Percentiles rank a stretch among this genome's conserved stretches.
Evolutionary conservation across 1,284 basidiomycete species (phyloP).

Genomic region (Stygiomarasmius scandens): DNA sequence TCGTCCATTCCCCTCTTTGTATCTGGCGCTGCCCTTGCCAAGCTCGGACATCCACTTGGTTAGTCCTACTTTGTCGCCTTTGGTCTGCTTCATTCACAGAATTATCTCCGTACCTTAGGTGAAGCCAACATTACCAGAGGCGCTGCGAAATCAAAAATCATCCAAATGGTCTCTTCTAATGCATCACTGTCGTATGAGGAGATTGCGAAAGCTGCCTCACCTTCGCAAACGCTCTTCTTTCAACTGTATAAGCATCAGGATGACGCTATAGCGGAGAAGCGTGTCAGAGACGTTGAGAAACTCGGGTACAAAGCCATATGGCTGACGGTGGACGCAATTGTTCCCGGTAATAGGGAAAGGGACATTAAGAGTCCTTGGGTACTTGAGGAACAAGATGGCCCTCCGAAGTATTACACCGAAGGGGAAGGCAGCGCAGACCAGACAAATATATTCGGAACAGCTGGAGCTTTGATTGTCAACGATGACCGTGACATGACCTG

Average conservation of each 20-base stretch:
- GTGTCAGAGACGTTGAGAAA: slow-evolving; percentile 71
- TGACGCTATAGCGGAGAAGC: slow-evolving; percentile 67
- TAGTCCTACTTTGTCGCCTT: slow-evolving; percentile 9
- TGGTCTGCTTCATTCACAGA: not conserved
- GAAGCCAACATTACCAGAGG: slow-evolving; percentile 85
- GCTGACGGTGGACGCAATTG: slow-evolving; percentile 88
- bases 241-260: slow-evolving; percentile 86
- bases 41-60: slow-evolving; percentile 84
- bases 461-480: slow-evolving; percentile 62
- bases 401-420: slow-evolving; percentile 39
- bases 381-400: slow-evolving; percentile 61
- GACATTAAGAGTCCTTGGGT: slow-evolving; percentile 72
- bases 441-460: slow-evolving; percentile 56
- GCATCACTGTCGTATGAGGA: slow-evolving; percentile 78
- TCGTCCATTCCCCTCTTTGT: slow-evolving; percentile 86
- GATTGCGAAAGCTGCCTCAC: slow-evolving; percentile 62
- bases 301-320: slow-evolving; percentile 87
- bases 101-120: slow-evolving; percentile 41
- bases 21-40: slow-evolving; percentile 86
- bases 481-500: slow-evolving; percentile 76
- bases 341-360: slow-evolving; percentile 84
- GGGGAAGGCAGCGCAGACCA: slow-evolving; percentile 32
- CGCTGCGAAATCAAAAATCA: slow-evolving; percentile 70
- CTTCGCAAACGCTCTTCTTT: slow-evolving; percentile 79
- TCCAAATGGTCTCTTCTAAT: slow-evolving; percentile 90